phyloP scores from a whole-genome alignment of 1,139 yeast genomes.

The Diutina ranongensis region DNA sequence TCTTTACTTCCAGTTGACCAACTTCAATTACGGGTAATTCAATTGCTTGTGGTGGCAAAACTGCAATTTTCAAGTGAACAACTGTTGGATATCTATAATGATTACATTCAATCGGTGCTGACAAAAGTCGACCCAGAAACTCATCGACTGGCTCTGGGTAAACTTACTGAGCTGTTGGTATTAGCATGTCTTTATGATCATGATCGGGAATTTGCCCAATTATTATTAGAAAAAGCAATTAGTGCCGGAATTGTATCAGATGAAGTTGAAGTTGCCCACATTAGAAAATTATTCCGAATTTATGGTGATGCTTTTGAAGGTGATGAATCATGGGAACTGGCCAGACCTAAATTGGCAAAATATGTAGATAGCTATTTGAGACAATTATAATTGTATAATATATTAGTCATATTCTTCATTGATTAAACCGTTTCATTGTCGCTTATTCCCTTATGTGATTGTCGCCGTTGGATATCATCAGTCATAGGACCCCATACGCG shows the following conservation, averaged over 20 bases:
- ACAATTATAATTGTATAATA: not conserved
- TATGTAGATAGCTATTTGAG: slow-evolving; percentile 5
- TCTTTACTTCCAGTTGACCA: not conserved
- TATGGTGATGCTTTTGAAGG: slow-evolving; percentile 45
- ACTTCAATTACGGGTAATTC: slow-evolving; percentile 10
- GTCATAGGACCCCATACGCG: too few species aligned
- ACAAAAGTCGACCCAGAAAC: slow-evolving; percentile 21
- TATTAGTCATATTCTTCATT: not conserved
- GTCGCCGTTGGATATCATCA: too few species aligned
- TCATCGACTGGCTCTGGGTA: slow-evolving; percentile 32
- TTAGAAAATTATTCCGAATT: slow-evolving; percentile 37
- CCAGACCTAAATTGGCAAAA: slow-evolving; percentile 15
- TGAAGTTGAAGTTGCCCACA: slow-evolving; percentile 28
- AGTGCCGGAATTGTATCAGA: slow-evolving; percentile 29
- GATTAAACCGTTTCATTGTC: not conserved
- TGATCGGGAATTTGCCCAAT: slow-evolving; percentile 53
- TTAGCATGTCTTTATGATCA: slow-evolving; percentile 34
- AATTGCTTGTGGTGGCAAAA: slow-evolving; percentile 35
- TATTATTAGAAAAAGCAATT: slow-evolving; percentile 46
- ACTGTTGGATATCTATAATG: slow-evolving; percentile 41
- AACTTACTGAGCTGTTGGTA: slow-evolving; percentile 42
- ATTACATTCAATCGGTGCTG: slow-evolving; percentile 31
- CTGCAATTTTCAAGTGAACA: slow-evolving; percentile 33
- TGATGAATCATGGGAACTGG: slow-evolving; percentile 21
- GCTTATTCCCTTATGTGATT: not conserved